phyloP scores from a whole-genome alignment of 805 yeast species.

The Debaryomyces tyrocola region DNA sequence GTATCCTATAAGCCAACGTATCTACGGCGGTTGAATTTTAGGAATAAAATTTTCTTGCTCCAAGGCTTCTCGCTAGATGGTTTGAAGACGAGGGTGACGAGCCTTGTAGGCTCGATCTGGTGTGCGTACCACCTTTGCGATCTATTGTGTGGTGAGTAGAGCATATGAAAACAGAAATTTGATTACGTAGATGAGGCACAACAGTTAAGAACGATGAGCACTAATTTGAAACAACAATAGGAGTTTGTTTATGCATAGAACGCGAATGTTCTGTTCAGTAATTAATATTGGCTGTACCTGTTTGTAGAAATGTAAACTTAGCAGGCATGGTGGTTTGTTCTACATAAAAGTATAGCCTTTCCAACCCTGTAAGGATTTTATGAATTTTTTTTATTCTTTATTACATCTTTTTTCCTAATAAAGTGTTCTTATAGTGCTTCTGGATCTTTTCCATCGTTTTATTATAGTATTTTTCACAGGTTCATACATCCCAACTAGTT shows the following conservation, averaged over 20 bases:
- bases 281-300: background rate
- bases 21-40: no score
- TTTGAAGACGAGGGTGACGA: no score
- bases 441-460: background rate
- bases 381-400: background rate
- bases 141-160: no score
- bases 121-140: no score
- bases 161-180: no score
- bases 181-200: no score
- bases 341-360: background rate
- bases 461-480: background rate
- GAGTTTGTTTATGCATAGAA: background rate
- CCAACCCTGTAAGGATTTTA: background rate
- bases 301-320: background rate
- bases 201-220: no score
- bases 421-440: background rate
- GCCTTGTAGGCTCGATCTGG: no score
- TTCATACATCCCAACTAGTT: background rate
- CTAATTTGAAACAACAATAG: no score
- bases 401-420: background rate
- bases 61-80: no score
- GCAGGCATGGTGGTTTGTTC: background rate
- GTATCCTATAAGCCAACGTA: no score
- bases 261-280: background rate
- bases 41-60: no score